A percentile compares a stretch with the other conserved stretches of the same genome.
These are phyloP conservation scores for Pythium angustatum DNA, from an alignment of 352 stramenopile species.

Conservation along the genomic window DNA sequence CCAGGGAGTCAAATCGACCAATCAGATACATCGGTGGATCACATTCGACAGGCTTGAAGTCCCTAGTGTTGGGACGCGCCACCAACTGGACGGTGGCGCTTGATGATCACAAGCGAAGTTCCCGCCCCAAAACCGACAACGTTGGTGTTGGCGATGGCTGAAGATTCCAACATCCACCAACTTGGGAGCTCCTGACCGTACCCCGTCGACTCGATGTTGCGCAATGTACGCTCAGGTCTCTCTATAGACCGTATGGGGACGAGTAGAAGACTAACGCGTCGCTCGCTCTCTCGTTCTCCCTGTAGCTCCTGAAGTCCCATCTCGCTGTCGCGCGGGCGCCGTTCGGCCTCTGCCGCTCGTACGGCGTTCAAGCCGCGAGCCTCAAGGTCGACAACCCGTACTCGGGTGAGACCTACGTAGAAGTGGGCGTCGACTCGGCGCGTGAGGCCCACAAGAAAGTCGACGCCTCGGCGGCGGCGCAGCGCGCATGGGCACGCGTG, in stretches of 20 bases:
- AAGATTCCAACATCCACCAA: slow-evolving; percentile 7
- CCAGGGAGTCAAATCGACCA: slow-evolving; percentile 12
- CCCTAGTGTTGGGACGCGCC: slow-evolving; percentile 13
- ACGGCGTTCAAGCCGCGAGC: slow-evolving; percentile 25
- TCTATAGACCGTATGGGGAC: not conserved
- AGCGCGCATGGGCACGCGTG: slow-evolving; percentile 61
- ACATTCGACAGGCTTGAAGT: slow-evolving; percentile 28
- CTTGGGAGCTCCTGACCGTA: not conserved
- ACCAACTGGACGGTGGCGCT: slow-evolving; percentile 14
- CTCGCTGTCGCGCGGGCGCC: not conserved
- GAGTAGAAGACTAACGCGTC: not conserved
- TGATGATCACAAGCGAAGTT: slow-evolving; percentile 1
- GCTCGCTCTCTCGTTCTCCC: not conserved
- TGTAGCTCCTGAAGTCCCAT: slow-evolving; percentile 2
- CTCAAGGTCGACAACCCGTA: slow-evolving; percentile 80
- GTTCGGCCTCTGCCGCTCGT: slow-evolving; percentile 6
- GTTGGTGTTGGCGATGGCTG: not conserved
- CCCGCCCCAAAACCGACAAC: not conserved
- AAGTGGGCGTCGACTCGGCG: slow-evolving; percentile 62
- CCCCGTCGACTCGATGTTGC: slow-evolving; percentile 13
- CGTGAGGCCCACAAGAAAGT: slow-evolving; percentile 58
- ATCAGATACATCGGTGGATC: slow-evolving; percentile 7
- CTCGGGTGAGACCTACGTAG: slow-evolving; percentile 60
- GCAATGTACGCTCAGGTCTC: slow-evolving; percentile 9
- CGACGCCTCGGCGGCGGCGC: slow-evolving; percentile 51